These are phyloP conservation scores for Linnemannia hyalina DNA, from an alignment of 192 early-diverging fungal genomes.

Conservation along the genomic window DNA sequence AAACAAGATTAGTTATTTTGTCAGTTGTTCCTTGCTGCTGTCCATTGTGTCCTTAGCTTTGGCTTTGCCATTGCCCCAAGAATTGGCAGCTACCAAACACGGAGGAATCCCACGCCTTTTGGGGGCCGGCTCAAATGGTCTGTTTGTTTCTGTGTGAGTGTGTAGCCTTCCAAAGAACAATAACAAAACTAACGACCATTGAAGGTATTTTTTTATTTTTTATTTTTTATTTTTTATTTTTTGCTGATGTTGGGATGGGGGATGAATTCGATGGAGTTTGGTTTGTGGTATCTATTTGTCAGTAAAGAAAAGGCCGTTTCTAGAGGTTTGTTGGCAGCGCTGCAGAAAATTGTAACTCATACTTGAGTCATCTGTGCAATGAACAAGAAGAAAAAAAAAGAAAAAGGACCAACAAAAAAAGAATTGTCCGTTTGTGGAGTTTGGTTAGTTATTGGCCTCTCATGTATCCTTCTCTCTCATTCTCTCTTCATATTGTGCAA, in stretches of 20 bases:
- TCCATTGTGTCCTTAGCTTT: neutral
- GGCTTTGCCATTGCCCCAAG: neutral
- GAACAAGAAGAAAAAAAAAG: neutral
- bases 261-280: neutral
- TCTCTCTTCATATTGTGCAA: neutral
- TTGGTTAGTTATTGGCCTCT: neutral
- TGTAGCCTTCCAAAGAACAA: neutral
- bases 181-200: neutral
- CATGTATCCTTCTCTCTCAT: neutral
- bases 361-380: slow-evolving; percentile 13
- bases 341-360: neutral
- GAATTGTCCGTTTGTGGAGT: neutral
- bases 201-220: too few relatives aligned
- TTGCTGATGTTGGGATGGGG: too few relatives aligned
- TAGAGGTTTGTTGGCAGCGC: neutral
- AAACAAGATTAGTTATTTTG: neutral
- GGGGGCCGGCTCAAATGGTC: neutral
- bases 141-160: neutral
- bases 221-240: too few relatives aligned
- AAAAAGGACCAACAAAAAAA: neutral
- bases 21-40: neutral
- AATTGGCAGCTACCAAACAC: neutral
- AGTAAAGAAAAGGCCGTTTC: slow-evolving; percentile 1
- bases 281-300: neutral
- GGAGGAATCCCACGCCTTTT: slow-evolving; percentile 10